Evolutionary conservation across 306 rosid species (phyloP), one percentile per base, ranked within the genome.

Genomic region (Echinosophora koreensis): DNA sequence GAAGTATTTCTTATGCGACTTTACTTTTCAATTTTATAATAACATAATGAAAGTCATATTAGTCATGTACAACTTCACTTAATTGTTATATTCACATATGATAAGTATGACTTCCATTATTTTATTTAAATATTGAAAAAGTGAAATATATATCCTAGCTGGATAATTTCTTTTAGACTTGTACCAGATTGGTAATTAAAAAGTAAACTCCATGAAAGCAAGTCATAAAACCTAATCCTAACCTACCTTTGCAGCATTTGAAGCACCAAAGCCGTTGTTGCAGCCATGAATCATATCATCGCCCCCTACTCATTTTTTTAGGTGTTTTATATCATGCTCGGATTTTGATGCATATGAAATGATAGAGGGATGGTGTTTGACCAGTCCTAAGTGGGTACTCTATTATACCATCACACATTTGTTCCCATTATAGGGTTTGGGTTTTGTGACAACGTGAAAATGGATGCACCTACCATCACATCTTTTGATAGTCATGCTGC

Each of bases 341-440:
- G 81, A 77, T 32, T 83, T 72, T 77, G 51, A 77, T 77, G 74
- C 73, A 3, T 57, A 57, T 41, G 77, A 81, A 74, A 80, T 75
- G 84, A 62, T 72, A 66, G 17, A 79, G 81, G 80, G 61, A 62
- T 39, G 74, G 83, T 76, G 73, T 83, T 88, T 83, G 89, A 88
- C 92, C 79, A 47, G 84, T 81, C 77, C 41, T 49, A 49, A 32
- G 49, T 32, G 66, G 63, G 62, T 76, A 71, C 64, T 79, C 51
- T 47, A 67, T 84, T 41, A 72, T 74, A 47, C 15, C 4, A 13
- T 71, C 35, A 44, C 66, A 73, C 66, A 73, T 79, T 82, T 63
- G 84, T 75, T 51, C 72, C 80, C 71, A 50, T 73, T 61, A 54
- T 61, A 54, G 73, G 78, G 78, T 73, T 78, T 77, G 80, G 76